phyloP scores from a whole-genome alignment of 805 yeast genomes.

The Candida koratica region DNA sequence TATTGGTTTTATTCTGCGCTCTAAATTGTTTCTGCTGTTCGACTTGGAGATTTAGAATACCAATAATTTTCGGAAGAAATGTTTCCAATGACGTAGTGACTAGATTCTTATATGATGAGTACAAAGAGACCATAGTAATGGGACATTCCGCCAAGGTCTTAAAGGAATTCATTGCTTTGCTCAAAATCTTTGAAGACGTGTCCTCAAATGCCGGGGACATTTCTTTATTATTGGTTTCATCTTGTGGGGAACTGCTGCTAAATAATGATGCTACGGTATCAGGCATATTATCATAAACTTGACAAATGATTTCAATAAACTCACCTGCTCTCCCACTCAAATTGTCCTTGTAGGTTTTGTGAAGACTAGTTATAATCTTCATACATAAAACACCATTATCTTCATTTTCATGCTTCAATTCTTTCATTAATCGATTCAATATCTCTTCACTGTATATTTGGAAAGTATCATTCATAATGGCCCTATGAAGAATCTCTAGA shows the following conservation, averaged over 20 bases:
- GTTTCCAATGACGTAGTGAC: slow-evolving; percentile 66
- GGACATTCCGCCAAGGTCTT: slow-evolving; percentile 95
- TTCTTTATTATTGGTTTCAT: slow-evolving; percentile 17
- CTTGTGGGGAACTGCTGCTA: slow-evolving; percentile 13
- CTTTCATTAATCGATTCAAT: slow-evolving; percentile 53
- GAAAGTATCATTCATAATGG: slow-evolving; percentile 78
- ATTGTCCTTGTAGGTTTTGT: slow-evolving; percentile 72
- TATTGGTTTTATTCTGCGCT: slow-evolving; percentile 38
- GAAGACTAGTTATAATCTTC: slow-evolving; percentile 80
- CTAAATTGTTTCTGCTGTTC: slow-evolving; percentile 57
- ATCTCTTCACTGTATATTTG: slow-evolving; percentile 64
- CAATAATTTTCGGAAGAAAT: slow-evolving; percentile 79
- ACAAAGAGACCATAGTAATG: slow-evolving; percentile 88
- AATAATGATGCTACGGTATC: slow-evolving; percentile 70
- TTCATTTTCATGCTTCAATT: slow-evolving; percentile 79
- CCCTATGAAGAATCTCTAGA: slow-evolving; percentile 74
- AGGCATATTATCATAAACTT: slow-evolving; percentile 77
- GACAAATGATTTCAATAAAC: slow-evolving; percentile 71
- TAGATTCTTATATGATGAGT: slow-evolving; percentile 78
- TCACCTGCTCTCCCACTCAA: slow-evolving; percentile 70
- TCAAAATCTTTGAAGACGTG: slow-evolving; percentile 48
- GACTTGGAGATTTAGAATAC: slow-evolving; percentile 71
- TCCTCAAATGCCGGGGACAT: slow-evolving; percentile 37
- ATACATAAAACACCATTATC: slow-evolving; percentile 91
- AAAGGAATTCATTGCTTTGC: slow-evolving; percentile 74